A percentile compares a stretch with the other conserved stretches of the same genome.
Conservation (phyloP, 352 stramenopile genomes). For the Phytophthora cactorum region DNA sequence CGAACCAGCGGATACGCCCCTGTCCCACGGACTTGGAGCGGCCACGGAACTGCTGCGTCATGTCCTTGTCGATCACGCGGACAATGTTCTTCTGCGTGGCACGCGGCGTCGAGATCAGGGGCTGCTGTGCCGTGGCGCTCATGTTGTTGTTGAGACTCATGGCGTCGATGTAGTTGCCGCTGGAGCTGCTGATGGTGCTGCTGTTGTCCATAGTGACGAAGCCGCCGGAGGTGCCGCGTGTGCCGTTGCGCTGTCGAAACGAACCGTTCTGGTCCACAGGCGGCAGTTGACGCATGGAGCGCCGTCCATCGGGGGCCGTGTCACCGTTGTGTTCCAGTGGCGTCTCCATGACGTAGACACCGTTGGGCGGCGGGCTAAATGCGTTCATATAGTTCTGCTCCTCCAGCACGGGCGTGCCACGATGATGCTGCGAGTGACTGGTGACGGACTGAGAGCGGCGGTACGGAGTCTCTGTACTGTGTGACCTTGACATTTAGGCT, state of each 20-base stretch:
- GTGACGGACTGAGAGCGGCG: slow-evolving; percentile 41
- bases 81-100: slow-evolving; percentile 80
- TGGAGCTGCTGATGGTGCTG: slow-evolving; percentile 58
- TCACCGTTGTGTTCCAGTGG: slow-evolving; percentile 40
- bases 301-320: slow-evolving; percentile 36
- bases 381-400: slow-evolving; percentile 69
- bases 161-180: slow-evolving; percentile 37
- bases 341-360: slow-evolving; percentile 81
- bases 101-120: slow-evolving; percentile 64
- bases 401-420: slow-evolving; percentile 76
- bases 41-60: slow-evolving; percentile 86
- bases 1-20: slow-evolving; percentile 85
- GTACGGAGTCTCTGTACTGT: slow-evolving; percentile 37
- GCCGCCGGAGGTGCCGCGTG: slow-evolving; percentile 34
- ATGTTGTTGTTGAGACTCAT: slow-evolving; percentile 44
- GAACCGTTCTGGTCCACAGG: slow-evolving; percentile 44
- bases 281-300: slow-evolving; percentile 41
- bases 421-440: slow-evolving; percentile 49
- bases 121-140: slow-evolving; percentile 69
- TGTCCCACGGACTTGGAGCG: slow-evolving; percentile 73
- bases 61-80: slow-evolving; percentile 91
- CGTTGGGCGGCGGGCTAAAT: slow-evolving; percentile 56
- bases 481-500: slow-evolving; percentile 39
- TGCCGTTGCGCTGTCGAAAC: slow-evolving; percentile 34
- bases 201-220: slow-evolving; percentile 55